phyloP scores from a whole-genome alignment of 1,139 yeast species.

The Entelexis sorbosivorans region DNA sequence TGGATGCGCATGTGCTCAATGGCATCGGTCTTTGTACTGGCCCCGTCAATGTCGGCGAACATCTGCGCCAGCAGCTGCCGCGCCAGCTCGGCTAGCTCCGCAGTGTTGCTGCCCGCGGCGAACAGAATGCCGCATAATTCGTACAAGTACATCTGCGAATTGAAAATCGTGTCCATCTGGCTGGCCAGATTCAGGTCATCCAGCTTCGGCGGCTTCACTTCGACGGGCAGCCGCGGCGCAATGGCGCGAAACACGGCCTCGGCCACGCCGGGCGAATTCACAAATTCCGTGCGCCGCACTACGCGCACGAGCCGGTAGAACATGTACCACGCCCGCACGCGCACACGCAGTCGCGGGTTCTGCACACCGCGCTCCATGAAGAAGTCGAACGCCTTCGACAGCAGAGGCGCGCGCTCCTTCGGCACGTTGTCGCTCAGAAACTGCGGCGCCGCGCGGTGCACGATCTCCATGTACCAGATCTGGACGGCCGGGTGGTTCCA shows the following conservation, averaged over 20 bases:
- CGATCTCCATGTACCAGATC: constrained; percentile 68
- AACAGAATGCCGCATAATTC: constrained; percentile 41
- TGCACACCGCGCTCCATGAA: constrained; percentile 80
- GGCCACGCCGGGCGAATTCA: constrained; percentile 19
- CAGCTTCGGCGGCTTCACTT: constrained; percentile 5
- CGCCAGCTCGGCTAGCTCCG: constrained; percentile 29
- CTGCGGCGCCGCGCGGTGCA: constrained; percentile 65
- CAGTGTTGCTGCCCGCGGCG: constrained; percentile 31
- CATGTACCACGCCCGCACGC: constrained; percentile 81
- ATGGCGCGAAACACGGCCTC: constrained; percentile 41
- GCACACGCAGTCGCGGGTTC: constrained; percentile 50
- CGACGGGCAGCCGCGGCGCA: constrained; percentile 38
- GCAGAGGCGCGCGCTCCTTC: constrained; percentile 28
- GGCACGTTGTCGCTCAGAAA: constrained; percentile 29
- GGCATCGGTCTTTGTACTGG: constrained; percentile 14
- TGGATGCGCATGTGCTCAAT: constrained; percentile 54
- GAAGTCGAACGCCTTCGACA: constrained; percentile 56
- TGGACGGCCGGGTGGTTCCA: constrained; percentile 62
- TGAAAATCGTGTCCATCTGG: constrained; percentile 47
- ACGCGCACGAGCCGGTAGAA: constrained; percentile 72
- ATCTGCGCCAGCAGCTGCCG: constrained; percentile 60
- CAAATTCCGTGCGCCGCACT: constrained; percentile 44
- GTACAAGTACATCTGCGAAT: constrained; percentile 68
- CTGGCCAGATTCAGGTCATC: constrained; percentile 12
- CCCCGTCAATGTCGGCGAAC: constrained; percentile 53